Evolutionary conservation across 345 rosid genomes (phyloP), one percentile per base, ranked within the genome.

Genomic region (Salix udensis): DNA sequence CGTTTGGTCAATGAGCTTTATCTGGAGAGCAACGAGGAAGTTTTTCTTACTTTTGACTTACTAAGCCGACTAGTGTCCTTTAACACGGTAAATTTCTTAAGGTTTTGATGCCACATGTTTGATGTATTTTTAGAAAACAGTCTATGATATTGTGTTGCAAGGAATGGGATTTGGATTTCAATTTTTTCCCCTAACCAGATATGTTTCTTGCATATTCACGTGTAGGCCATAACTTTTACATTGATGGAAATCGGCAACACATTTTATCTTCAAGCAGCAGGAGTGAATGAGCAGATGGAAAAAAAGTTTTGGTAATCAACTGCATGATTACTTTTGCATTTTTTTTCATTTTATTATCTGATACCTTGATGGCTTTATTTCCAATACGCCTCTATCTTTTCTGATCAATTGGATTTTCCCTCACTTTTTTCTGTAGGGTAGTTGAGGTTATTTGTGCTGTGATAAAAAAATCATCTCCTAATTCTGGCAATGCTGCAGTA

Each of bases 11-110:
- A 91, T 24, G 89, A 78, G 80, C 84, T 76, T 60, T 84, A 86
- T 70, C 76, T 74, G 60, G 97, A 90, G 78, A 81, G 83, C 76
- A 91, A 84, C 31, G 76, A 82, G 72, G 94, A 93, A 82, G 86
- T 85, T 71, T 77, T 81, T 86, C 86, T 68, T 83, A 88, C 77
- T 81, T 90, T 96, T 46, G 96, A 93, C 78, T 88, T 96, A 67
- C 87, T 96, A 71, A 80, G 81, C 80, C 89, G 90, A 73, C 87
- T 96, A 92, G 90, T 91, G 75, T 90, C 94, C 73, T 93, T 79
- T 81, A 91, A 87, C 87, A 81, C 23, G 96, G 98, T 95, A 88
- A 86, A 70, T 77, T 31, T 58, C 19, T 69, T 23, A 65, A 11
- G n/a, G 46, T 65, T 77, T 1, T 15, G 50, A 5, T 4, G 50